Conservation (phyloP, 192 early-diverging fungal genomes). For the Backusella australiensis region DNA sequence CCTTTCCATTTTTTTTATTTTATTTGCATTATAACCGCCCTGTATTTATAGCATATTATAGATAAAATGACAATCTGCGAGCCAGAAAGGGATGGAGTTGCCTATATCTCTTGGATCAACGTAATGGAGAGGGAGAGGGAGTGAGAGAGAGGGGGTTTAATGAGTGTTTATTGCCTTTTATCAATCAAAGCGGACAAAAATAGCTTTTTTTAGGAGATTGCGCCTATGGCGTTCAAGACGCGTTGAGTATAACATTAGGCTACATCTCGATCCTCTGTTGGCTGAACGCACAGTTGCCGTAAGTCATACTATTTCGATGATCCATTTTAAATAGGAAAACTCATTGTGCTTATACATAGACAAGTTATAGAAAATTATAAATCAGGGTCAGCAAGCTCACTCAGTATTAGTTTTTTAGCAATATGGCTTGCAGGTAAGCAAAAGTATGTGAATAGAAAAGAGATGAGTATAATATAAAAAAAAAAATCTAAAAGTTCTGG, state of each 20-base stretch:
- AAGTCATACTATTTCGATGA: slow-evolving; percentile 26
- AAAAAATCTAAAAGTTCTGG: background rate
- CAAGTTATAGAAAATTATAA: slow-evolving; percentile 54
- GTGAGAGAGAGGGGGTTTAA: no score
- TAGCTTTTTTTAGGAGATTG: slow-evolving; percentile 54
- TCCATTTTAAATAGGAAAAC: background rate
- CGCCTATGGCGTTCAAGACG: slow-evolving; percentile 37
- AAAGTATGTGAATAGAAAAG: background rate
- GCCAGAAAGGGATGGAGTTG: slow-evolving; percentile 12
- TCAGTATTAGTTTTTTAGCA: slow-evolving; percentile 56
- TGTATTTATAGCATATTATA: background rate
- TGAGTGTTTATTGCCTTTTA: background rate
- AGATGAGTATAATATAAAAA: background rate
- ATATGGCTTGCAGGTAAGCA: slow-evolving; percentile 62
- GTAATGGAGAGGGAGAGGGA: background rate
- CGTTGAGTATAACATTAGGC: slow-evolving; percentile 46
- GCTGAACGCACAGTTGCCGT: slow-evolving; percentile 74
- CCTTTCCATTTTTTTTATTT: background rate
- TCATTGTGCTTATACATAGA: slow-evolving; percentile 26
- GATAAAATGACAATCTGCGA: slow-evolving; percentile 15
- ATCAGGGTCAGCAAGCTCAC: slow-evolving; percentile 40
- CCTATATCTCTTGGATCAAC: slow-evolving; percentile 26
- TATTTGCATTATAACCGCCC: background rate
- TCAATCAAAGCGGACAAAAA: background rate
- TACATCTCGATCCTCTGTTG: slow-evolving; percentile 65